Evolutionary conservation across 805 yeast genomes (phyloP).

Genomic region (Saccharomycopsis javanensis): DNA sequence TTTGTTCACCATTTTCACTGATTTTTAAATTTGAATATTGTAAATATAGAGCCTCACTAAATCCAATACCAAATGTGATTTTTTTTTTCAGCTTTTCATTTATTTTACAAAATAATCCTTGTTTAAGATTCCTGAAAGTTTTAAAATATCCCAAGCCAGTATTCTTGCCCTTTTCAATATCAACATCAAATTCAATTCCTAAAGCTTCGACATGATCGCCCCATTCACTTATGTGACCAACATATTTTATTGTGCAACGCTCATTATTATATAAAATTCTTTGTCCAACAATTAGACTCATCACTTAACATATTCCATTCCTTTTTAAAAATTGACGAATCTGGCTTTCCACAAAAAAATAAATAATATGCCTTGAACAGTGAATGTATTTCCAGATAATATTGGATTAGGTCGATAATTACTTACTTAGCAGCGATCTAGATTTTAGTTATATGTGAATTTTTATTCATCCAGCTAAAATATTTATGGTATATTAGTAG

Average conservation of each 20-base stretch:
- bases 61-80: constrained; percentile 22
- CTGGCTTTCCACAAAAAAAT: too few species aligned
- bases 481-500: too few species aligned
- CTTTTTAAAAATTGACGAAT: not conserved
- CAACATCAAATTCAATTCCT: constrained; percentile 82
- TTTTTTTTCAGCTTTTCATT: constrained; percentile 28
- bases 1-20: constrained; percentile 1
- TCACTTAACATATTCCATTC: not conserved
- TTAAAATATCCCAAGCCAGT: constrained; percentile 57
- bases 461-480: not conserved
- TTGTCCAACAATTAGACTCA: constrained; percentile 8
- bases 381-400: not conserved
- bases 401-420: too few species aligned
- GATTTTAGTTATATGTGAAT: not conserved
- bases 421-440: not conserved
- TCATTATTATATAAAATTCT: constrained; percentile 33
- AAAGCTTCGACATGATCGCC: constrained; percentile 37
- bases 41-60: constrained; percentile 40
- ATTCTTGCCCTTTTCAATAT: constrained; percentile 57
- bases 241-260: constrained; percentile 51
- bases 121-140: constrained; percentile 25
- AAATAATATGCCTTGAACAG: too few species aligned
- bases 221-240: constrained; percentile 62
- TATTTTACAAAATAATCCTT: constrained; percentile 58
- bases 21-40: constrained; percentile 30